Conservation (phyloP, 1,139 yeast genomes). For the Geotrichum reessii region DNA sequence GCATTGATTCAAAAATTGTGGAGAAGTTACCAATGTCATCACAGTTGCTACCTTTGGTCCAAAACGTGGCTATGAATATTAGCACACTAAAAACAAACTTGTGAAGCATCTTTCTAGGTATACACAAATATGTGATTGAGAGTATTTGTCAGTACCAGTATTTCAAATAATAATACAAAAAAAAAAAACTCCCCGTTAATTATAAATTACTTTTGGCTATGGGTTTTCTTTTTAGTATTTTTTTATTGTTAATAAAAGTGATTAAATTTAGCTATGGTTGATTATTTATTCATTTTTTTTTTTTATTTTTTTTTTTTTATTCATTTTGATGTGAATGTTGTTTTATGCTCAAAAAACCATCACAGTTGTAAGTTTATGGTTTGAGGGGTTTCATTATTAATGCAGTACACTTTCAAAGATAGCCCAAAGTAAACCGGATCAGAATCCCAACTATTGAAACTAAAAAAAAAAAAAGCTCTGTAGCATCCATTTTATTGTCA, state of each 20-base stretch:
- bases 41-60: background rate
- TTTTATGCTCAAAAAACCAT: background rate
- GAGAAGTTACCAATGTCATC: background rate
- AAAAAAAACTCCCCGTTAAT: background rate
- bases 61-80: background rate
- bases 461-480: too few species aligned
- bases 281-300: too few species aligned
- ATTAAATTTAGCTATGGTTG: too few species aligned
- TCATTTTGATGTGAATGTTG: background rate
- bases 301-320: background rate
- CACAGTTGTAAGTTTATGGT: background rate
- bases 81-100: background rate
- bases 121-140: background rate
- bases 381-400: background rate
- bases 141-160: background rate
- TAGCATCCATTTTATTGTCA: too few species aligned
- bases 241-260: too few species aligned
- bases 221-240: too few species aligned
- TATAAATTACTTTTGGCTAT: too few species aligned
- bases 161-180: background rate
- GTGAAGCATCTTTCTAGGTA: background rate
- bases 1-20: background rate
- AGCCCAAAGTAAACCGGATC: too few species aligned
- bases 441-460: too few species aligned
- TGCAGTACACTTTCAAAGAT: background rate